A percentile compares a stretch with the other conserved stretches of the same genome.
Conservation (phyloP, 1,139 yeast species). For the Candida labiduridarum region DNA sequence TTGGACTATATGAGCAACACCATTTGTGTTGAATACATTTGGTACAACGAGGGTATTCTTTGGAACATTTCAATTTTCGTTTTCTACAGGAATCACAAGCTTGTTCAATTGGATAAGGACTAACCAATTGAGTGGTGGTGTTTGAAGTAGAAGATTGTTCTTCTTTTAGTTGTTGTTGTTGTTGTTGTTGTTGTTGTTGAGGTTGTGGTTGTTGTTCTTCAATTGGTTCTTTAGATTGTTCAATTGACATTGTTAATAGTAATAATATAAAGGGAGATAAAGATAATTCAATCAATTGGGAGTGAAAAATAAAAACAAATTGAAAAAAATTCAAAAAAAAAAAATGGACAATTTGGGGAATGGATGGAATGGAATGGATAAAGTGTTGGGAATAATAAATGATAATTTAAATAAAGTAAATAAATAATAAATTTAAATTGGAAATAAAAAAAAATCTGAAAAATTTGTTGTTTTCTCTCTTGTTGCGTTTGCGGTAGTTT, state of each 20-base stretch:
- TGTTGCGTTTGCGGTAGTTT: no score
- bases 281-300: background rate
- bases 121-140: slow-evolving; percentile 1
- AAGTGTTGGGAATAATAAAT: no score
- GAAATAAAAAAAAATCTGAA: no score
- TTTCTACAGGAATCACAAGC: slow-evolving; percentile 64
- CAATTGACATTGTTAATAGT: background rate
- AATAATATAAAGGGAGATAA: background rate
- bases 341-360: background rate
- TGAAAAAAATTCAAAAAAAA: background rate
- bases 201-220: background rate
- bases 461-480: no score
- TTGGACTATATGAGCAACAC: slow-evolving; percentile 78
- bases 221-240: no score
- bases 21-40: slow-evolving; percentile 75
- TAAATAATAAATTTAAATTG: no score
- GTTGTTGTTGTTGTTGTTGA: background rate
- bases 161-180: no score
- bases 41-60: slow-evolving; percentile 73
- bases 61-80: slow-evolving; percentile 58
- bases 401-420: no score
- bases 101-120: slow-evolving; percentile 38
- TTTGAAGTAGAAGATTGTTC: background rate
- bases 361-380: background rate
- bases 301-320: background rate